Conservation (phyloP, 2,329 filamentous ascomycete species). For the Xylariaceae sp. region DNA sequence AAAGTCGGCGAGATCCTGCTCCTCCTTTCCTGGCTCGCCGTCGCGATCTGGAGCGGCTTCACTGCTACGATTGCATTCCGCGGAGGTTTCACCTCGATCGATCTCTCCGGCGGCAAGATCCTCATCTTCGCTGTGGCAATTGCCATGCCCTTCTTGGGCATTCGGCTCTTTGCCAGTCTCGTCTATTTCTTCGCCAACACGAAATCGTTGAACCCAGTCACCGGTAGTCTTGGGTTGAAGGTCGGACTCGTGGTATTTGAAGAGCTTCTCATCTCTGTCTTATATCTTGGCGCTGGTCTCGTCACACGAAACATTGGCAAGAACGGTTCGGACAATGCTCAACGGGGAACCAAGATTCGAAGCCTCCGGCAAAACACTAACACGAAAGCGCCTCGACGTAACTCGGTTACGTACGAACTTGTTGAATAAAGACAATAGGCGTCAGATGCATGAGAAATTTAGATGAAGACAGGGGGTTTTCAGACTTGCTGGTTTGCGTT, state of each 20-base stretch:
- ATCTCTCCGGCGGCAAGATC: constrained; percentile 3
- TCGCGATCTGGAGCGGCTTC: constrained; percentile 12
- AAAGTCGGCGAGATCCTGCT: constrained; percentile 25
- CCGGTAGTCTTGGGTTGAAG: constrained; percentile 18
- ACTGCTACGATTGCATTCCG: neutral
- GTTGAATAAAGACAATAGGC: too few species aligned
- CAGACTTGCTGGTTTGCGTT: too few species aligned
- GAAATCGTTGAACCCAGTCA: constrained; percentile 20
- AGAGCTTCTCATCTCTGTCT: constrained; percentile 23
- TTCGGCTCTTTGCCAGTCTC: constrained; percentile 23
- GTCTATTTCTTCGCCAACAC: constrained; percentile 24
- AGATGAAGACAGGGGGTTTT: too few species aligned
- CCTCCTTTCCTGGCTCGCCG: constrained; percentile 17
- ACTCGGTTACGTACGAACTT: too few species aligned
- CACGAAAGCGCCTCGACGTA: too few species aligned
- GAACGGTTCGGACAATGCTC: neutral
- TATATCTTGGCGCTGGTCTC: constrained; percentile 21
- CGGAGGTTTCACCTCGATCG: neutral
- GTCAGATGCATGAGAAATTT: too few species aligned
- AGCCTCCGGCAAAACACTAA: too few species aligned
- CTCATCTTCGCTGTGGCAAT: constrained; percentile 22
- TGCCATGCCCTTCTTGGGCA: constrained; percentile 23
- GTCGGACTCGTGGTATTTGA: constrained; percentile 25
- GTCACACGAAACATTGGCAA: constrained; percentile 18
- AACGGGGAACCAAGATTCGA: too few species aligned